Base-by-base conservation (phyloP, 2,329 filamentous ascomycete genomes). In the Corinectria fuckeliana region DNA sequence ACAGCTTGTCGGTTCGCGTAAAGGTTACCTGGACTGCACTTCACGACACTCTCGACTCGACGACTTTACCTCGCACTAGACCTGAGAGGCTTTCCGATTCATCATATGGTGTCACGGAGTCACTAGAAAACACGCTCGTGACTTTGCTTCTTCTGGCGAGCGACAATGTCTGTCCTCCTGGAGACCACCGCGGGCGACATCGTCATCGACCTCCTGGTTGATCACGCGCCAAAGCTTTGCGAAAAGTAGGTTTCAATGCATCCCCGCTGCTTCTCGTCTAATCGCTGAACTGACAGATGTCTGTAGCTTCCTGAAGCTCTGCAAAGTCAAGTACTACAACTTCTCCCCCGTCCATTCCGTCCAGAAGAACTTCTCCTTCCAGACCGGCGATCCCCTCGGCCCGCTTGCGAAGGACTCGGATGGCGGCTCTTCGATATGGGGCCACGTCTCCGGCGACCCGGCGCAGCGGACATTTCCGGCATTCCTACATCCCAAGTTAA, bases 291-390 rank as follows among this genome's bases (percentile, higher is more conserved):
- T 74, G 81, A 89, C 81, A 74, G 61, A 72, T 73, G 47, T 73
- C n/a, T 48, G 10, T 77, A 96, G 92, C 84, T 98, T 99, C 77
- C 82, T 99, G 57, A 98, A 99, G 84, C 91, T 99, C 69, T 97
- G 95, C 87, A 98, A 98, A 80, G 83, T 93, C 78, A 99, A 97
- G 81, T 99, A 98, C 81, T 99, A 97, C 87, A 98, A 98, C 81
- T 98, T 96, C 76, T 89, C 93, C 5, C 95, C 94, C 23, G 81
- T 98, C 54, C 92, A 97, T 79, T 93, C 90, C 67, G 87, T 99
- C 34, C 95, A 97, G 74, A 95, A 94, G 75, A 88, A 92, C 77
- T 98, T 97, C 78, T 96, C 93, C 61, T 97, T 97, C 78, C 94
- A 98, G 77, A 96, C 92, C 28, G 94, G 94, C 74, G 95, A 98